phyloP scores from a whole-genome alignment of 495 filamentous ascomycete species.

The Penicillium cinerascens region DNA sequence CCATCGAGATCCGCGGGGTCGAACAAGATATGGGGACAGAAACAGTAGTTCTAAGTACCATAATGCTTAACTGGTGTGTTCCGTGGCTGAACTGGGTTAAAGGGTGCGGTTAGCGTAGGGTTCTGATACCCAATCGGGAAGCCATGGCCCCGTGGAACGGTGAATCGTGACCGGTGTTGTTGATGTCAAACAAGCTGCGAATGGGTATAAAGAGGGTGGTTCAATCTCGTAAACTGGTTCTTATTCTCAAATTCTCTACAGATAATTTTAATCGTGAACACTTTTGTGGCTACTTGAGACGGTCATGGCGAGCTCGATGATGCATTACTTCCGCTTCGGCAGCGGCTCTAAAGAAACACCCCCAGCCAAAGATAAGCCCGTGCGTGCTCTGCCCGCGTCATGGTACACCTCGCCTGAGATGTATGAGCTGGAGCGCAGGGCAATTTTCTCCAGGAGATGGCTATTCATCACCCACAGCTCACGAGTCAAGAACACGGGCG shows the following conservation, averaged over 20 bases:
- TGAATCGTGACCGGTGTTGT: not conserved
- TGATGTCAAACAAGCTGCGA: not conserved
- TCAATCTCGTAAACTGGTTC: too few relatives aligned
- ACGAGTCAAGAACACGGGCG: slow-evolving; percentile 44
- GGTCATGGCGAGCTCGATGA: slow-evolving; percentile 23
- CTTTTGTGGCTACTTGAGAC: not conserved
- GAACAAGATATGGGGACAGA: not conserved
- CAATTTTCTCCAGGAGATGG: slow-evolving; percentile 51
- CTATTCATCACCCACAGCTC: slow-evolving; percentile 47
- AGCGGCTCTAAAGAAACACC: slow-evolving; percentile 13
- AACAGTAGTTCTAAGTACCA: not conserved
- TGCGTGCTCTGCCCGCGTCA: slow-evolving; percentile 43
- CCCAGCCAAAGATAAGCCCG: slow-evolving; percentile 14
- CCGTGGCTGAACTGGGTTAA: not conserved
- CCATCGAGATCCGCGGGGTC: not conserved
- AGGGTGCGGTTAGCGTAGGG: not conserved
- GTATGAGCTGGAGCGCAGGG: slow-evolving; percentile 49
- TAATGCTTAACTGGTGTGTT: not conserved
- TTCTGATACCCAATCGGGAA: not conserved
- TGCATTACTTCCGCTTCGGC: slow-evolving; percentile 32
- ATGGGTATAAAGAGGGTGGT: not conserved
- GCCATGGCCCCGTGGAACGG: not conserved
- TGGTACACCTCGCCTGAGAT: slow-evolving; percentile 49
- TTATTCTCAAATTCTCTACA: too few relatives aligned
- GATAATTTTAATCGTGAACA: not conserved